A percentile compares a stretch with the other conserved stretches of the same genome.
Conservation (phyloP, 2,329 filamentous ascomycete genomes). For the Xylaria sp. region DNA sequence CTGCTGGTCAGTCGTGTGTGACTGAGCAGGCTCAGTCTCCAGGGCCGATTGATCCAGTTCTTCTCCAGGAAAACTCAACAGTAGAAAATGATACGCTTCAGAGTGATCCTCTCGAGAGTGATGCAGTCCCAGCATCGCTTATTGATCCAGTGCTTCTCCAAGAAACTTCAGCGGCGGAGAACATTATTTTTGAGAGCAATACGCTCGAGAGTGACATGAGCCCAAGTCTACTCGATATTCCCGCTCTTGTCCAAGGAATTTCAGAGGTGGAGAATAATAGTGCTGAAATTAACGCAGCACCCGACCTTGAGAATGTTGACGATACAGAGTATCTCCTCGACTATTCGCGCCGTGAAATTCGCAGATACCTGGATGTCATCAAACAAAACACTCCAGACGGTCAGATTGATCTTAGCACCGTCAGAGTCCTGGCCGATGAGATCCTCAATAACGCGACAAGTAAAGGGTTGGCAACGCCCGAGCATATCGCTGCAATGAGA, state of each 20-base stretch:
- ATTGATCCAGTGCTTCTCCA: neutral
- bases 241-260: too few species aligned
- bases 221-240: too few species aligned
- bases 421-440: neutral
- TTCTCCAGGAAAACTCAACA: neutral
- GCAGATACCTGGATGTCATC: conserved; percentile 1
- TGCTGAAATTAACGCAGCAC: too few species aligned
- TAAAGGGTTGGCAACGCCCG: neutral
- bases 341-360: neutral
- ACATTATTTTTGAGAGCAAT: too few species aligned
- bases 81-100: neutral
- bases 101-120: too few species aligned
- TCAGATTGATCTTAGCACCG: conserved; percentile 5
- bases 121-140: neutral
- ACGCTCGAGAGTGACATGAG: too few species aligned
- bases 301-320: neutral
- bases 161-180: too few species aligned
- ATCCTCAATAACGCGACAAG: neutral
- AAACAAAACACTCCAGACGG: neutral
- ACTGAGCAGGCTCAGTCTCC: neutral
- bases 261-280: too few species aligned
- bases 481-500: neutral
- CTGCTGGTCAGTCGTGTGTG: neutral
- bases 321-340: neutral
- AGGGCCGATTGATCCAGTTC: neutral